Percentiles rank a stretch among this genome's conserved stretches.
These are phyloP conservation scores for Picochlorum sp. DNA, from an alignment of 139 green algal species.

Conservation along the genomic window DNA sequence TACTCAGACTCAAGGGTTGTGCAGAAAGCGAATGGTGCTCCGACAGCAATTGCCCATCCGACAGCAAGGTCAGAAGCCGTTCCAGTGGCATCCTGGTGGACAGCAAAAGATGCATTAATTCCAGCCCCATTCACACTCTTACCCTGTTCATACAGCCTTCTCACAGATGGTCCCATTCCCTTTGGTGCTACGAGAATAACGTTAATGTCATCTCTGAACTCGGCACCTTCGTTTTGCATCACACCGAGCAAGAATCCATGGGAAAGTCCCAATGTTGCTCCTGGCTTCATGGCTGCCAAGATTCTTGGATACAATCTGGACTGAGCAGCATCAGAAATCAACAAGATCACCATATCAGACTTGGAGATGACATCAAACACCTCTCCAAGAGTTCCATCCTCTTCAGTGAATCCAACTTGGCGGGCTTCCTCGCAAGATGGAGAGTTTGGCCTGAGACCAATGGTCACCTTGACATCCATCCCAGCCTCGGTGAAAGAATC, in stretches of 20 bases:
- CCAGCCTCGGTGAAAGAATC: conserved; percentile 81
- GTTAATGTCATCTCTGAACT: conserved; percentile 98
- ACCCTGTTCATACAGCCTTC: conserved; percentile 96
- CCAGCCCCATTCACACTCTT: conserved; percentile 95
- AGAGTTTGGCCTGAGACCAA: conserved; percentile 81
- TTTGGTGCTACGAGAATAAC: conserved; percentile 98
- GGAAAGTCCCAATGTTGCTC: conserved; percentile 90
- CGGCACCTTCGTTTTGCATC: conserved; percentile 79
- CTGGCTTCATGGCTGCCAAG: conserved; percentile 95
- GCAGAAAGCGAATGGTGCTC: conserved; percentile 94
- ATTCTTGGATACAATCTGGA: conserved; percentile 92
- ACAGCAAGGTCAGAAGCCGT: conserved; percentile 91
- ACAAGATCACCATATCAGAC: conserved; percentile 89
- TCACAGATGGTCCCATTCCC: conserved; percentile 97
- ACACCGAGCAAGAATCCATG: conserved; percentile 98
- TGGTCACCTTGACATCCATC: conserved; percentile 82
- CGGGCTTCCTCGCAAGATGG: conserved; percentile 77
- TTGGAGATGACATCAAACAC: conserved; percentile 84
- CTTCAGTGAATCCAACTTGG: conserved; percentile 79
- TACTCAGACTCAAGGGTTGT: conserved; percentile 99
- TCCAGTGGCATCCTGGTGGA: conserved; percentile 98
- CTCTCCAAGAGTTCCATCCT: conserved; percentile 89
- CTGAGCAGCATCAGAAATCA: conserved; percentile 97
- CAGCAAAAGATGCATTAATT: conserved; percentile 98
- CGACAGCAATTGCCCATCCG: conserved; percentile 94